A percentile compares a stretch with the other conserved stretches of the same genome.
phyloP scores from a whole-genome alignment of 768 basidiomycete genomes.

The Rickenella mellea region DNA sequence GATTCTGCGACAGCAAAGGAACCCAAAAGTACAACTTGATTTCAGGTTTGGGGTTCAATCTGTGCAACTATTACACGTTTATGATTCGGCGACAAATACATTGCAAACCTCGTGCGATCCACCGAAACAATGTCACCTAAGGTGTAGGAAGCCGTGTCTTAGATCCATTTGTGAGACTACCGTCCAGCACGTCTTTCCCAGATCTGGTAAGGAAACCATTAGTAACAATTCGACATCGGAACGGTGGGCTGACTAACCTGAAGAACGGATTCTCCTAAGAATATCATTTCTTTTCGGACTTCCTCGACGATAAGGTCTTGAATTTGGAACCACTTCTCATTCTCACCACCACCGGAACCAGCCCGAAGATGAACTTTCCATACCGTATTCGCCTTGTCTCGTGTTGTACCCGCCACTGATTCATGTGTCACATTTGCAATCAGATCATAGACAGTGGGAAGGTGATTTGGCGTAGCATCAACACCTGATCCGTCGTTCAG shows the following conservation, averaged over 20 bases:
- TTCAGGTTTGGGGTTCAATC: too few species aligned
- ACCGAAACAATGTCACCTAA: too few species aligned
- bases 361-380: slow-evolving; percentile 89
- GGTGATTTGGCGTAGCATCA: slow-evolving; percentile 51
- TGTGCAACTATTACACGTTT: too few species aligned
- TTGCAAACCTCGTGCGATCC: too few species aligned
- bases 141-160: too few species aligned
- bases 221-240: too few species aligned
- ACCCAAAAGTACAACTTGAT: too few species aligned
- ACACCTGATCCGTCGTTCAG: slow-evolving; percentile 45
- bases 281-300: slow-evolving; percentile 96
- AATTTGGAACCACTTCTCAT: slow-evolving; percentile 92
- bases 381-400: slow-evolving; percentile 82
- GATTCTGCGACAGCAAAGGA: too few species aligned
- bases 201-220: too few species aligned
- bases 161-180: too few species aligned
- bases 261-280: slow-evolving; percentile 90
- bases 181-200: too few species aligned
- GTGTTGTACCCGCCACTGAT: slow-evolving; percentile 90
- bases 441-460: slow-evolving; percentile 79
- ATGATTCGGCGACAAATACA: too few species aligned
- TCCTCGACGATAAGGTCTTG: slow-evolving; percentile 96
- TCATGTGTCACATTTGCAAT: slow-evolving; percentile 94
- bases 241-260: slow-evolving; percentile 56
- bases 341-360: slow-evolving; percentile 65